Evolutionary conservation across 768 basidiomycete genomes (phyloP), one percentile per base, ranked within the genome.

Genomic region (Pleurotus sapidus): DNA sequence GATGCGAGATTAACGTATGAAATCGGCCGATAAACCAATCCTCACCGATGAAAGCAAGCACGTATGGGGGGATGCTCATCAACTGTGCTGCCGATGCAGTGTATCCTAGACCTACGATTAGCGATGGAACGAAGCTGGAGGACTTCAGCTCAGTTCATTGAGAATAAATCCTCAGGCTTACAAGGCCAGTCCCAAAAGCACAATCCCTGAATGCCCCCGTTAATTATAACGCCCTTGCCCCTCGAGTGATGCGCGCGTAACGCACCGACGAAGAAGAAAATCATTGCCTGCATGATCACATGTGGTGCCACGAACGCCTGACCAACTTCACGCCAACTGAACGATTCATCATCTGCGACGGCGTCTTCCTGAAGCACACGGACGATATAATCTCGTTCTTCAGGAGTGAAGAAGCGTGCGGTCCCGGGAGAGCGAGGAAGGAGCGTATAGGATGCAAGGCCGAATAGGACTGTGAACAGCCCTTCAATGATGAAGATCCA

Each of bases 401-500:
- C 62, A 14, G 66, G 59, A 1, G 68, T 77, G 24, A 89, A 70
- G 74, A 88, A 86, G 40, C 70, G 70, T 2, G 82, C 77, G 12
- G 70, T 67, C 4, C 60, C 63, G 3, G 82, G 78, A 0, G 77
- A 72, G 43, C 67, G 62, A 9, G 84, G 79, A 40, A 84, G 70
- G 42, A 86, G 57, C 60, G 77, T 71, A 72, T 76, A 86, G 0
- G 81, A 74, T 1, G 66, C 25, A 3, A 81, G 30, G 5, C 87
- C 89, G 58, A 86, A 82, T 2, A 80, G 46, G 58, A 83, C 70
- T 0, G 87, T 88, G 68, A 90, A 83, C 2, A 79, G 68, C 1
- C 89, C 89, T 68, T 89, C 82, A 34, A 86, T 69, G 55, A 86
- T 83, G 65, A 86, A 85, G 47, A 87, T 81, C 87, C 84, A 89